These are phyloP conservation scores for Aspergillus fumigatiaffinis DNA, from an alignment of 2,329 filamentous ascomycete genomes.

Conservation along the genomic window DNA sequence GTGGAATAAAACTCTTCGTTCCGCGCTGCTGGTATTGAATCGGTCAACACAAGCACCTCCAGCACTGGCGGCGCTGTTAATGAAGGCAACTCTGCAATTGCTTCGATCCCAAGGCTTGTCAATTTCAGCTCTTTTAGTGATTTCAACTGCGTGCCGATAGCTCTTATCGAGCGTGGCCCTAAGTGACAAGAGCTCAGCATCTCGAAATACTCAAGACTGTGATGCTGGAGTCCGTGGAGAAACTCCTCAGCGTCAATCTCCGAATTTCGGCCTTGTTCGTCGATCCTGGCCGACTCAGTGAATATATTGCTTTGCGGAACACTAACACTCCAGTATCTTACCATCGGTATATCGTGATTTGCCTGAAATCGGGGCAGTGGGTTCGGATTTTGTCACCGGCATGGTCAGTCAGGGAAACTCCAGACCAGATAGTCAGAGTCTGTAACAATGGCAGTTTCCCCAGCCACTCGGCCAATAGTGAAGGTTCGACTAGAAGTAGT, in stretches of 20 bases:
- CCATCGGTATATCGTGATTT: conserved; percentile 57
- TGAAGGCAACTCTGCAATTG: conserved; percentile 35
- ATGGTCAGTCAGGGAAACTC: conserved; percentile 54
- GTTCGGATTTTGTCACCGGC: conserved; percentile 52
- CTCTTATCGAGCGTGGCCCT: conserved; percentile 51
- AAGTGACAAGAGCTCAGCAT: conserved; percentile 55
- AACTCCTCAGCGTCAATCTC: conserved; percentile 59
- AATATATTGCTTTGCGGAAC: conserved; percentile 1
- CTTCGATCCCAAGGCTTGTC: conserved; percentile 45
- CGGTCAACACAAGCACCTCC: conserved; percentile 48
- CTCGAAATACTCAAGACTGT: conserved; percentile 57
- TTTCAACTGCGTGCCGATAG: conserved; percentile 50
- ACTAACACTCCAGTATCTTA: conserved; percentile 16
- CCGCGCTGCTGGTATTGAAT: conserved; percentile 41
- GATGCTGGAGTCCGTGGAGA: conserved; percentile 51
- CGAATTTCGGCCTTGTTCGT: conserved; percentile 34
- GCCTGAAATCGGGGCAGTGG: conserved; percentile 59
- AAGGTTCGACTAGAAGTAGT: conserved; percentile 42
- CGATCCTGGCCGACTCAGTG: conserved; percentile 22
- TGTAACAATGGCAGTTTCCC: conserved; percentile 56
- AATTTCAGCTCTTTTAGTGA: conserved; percentile 55
- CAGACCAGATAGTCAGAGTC: conserved; percentile 59
- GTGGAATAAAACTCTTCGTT: conserved; percentile 51
- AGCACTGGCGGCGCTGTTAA: conserved; percentile 32
- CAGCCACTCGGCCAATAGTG: conserved; percentile 56